Base-by-base conservation (phyloP, 495 filamentous ascomycete species). In the Penicillium alfredii region DNA sequence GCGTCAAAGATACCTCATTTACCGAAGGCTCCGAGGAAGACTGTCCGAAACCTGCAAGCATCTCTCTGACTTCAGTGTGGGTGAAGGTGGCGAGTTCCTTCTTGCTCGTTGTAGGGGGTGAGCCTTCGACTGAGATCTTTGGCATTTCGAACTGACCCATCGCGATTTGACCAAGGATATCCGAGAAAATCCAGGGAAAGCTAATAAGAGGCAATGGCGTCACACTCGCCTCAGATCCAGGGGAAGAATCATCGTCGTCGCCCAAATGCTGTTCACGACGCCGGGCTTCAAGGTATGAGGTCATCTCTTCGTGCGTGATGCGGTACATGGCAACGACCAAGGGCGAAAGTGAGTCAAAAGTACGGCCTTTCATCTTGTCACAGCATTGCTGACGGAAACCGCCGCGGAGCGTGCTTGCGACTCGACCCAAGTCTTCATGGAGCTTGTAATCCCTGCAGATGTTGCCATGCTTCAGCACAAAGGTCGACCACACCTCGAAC, bases 111-210 rank as follows among this genome's bases (percentile, higher is more conserved):
- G 31, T 27, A 26, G 21, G 20, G 17, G 21, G 20, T 12, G 29
- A 5, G 6, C 24, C 22, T 16, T 30, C 12, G n/a, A n/a, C n/a
- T n/a, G n/a, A n/a, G n/a, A 16, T 25, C 22, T 13, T 18, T 11
- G 42, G 33, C 8, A 23, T 20, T 6, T 59, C 54, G 33, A 49
- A 59, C 3, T 49, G 48, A 0, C 53, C 43, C 3, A 63, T 68
- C 13, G 84, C 89, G 42, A 97, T 81, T 21, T 69, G 71, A 4
- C 86, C 84, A 1, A 99, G 71, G 34, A 86, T 67, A 20, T 73
- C 62, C 1, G 73, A 64, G 35, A 97, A 93, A 6, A 97, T 54
- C 93, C 92, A 99, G 0, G 92, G 89, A 49, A 95, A 97, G 47
- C 80, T 90, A 50, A 96, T 92, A 14, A 97, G 58, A 0, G 93